These are phyloP conservation scores for Camelina neglecta DNA, from an alignment of 345 rosid species.

Conservation along the genomic window DNA sequence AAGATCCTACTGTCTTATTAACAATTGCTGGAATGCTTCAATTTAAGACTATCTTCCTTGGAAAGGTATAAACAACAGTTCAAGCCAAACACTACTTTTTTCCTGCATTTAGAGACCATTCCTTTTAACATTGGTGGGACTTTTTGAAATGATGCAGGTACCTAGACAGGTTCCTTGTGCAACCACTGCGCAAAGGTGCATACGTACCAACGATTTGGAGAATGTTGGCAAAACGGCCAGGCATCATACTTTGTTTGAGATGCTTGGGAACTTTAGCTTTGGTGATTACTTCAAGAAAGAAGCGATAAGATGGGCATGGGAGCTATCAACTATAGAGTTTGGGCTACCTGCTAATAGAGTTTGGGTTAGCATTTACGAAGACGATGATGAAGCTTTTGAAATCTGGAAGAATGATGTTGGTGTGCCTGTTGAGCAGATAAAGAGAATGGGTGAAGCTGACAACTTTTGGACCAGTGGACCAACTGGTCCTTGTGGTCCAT, in stretches of 20 bases:
- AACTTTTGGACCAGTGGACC: constrained; percentile 96
- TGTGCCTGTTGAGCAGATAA: constrained; percentile 76
- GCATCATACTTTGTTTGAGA: constrained; percentile 96
- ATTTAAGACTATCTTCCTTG: constrained; percentile 93
- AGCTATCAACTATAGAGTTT: constrained; percentile 84
- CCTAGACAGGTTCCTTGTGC: constrained; percentile 87
- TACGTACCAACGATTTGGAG: constrained; percentile 93
- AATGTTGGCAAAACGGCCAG: constrained; percentile 94
- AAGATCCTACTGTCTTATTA: constrained; percentile 91
- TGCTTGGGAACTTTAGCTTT: constrained; percentile 97
- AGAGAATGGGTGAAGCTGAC: constrained; percentile 93
- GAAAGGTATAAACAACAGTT: constrained; percentile 56
- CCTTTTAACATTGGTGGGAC: background rate
- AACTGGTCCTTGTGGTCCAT: constrained; percentile 98
- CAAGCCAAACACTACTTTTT: background rate
- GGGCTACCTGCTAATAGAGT: constrained; percentile 68
- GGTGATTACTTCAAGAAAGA: constrained; percentile 97
- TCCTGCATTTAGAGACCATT: background rate
- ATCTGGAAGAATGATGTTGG: constrained; percentile 83
- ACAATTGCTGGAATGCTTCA: constrained; percentile 99
- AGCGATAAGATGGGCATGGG: constrained; percentile 97
- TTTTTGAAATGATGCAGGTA: constrained; percentile 49
- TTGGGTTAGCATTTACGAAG: constrained; percentile 86
- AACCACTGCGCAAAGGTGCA: constrained; percentile 87
- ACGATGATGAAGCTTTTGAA: constrained; percentile 88